A percentile compares a stretch with the other conserved stretches of the same genome.
phyloP scores from a whole-genome alignment of 2,329 filamentous ascomycete genomes.

The Scedosporium dehoogii region DNA sequence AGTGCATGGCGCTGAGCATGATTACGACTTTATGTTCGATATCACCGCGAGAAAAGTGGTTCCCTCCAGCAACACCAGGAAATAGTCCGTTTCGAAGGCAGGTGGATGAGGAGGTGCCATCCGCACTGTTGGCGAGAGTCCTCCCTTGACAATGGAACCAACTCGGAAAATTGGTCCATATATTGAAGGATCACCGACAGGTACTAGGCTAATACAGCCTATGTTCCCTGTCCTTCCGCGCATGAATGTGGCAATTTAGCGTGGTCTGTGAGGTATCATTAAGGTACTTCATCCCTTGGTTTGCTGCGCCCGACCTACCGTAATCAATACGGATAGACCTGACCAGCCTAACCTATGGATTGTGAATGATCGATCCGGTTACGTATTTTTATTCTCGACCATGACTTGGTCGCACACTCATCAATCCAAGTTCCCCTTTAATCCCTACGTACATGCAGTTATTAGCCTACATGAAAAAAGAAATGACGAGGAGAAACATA shows the following conservation, averaged over 20 bases:
- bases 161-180: neutral
- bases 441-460: neutral
- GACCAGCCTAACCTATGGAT: neutral
- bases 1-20: no score
- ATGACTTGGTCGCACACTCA: neutral
- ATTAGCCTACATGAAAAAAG: neutral
- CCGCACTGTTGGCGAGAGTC: no score
- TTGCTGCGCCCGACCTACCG: neutral
- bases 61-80: no score
- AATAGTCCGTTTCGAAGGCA: no score
- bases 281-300: neutral
- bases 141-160: neutral
- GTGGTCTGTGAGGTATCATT: neutral
- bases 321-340: neutral
- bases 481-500: neutral
- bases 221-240: neutral
- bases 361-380: neutral
- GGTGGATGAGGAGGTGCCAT: no score
- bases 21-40: no score
- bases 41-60: no score
- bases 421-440: neutral
- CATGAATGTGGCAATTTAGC: neutral
- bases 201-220: neutral
- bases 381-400: neutral
- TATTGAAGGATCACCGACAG: neutral